Conservation (phyloP, 768 basidiomycete species). For the Rhizopogon vulgaris region DNA sequence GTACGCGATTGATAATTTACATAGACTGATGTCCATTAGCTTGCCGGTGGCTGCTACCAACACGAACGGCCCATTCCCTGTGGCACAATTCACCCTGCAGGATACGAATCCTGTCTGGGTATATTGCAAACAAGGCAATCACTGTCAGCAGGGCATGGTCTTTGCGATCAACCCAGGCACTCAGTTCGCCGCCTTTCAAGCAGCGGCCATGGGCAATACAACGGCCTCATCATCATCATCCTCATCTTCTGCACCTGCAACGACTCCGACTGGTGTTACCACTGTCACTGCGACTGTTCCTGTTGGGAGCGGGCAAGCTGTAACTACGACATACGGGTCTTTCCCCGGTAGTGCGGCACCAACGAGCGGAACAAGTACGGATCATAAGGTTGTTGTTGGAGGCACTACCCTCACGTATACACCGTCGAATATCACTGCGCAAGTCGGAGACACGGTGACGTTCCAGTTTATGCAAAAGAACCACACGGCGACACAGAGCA, state of each 20-base stretch:
- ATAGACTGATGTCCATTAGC: conserved; percentile 25
- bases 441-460: conserved; percentile 40
- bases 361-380: conserved; percentile 17
- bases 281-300: conserved; percentile 37
- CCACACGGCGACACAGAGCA: conserved; percentile 40
- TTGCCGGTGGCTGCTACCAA: conserved; percentile 39
- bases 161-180: conserved; percentile 58
- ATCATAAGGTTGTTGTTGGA: conserved; percentile 40
- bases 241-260: conserved; percentile 13
- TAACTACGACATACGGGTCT: conserved; percentile 31
- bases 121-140: conserved; percentile 49
- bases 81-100: conserved; percentile 35
- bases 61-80: conserved; percentile 37
- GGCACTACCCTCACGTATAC: conserved; percentile 32
- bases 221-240: conserved; percentile 14
- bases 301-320: conserved; percentile 15
- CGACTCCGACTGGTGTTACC: conserved; percentile 22
- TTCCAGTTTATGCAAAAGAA: conserved; percentile 41
- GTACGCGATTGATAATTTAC: background rate
- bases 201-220: conserved; percentile 36
- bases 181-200: conserved; percentile 49
- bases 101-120: conserved; percentile 49
- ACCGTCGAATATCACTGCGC: conserved; percentile 41
- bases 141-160: conserved; percentile 60
- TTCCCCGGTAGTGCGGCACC: conserved; percentile 25